These are phyloP conservation scores for Candolleomyces aberdarensis DNA, from an alignment of 768 basidiomycete genomes.

Conservation along the genomic window DNA sequence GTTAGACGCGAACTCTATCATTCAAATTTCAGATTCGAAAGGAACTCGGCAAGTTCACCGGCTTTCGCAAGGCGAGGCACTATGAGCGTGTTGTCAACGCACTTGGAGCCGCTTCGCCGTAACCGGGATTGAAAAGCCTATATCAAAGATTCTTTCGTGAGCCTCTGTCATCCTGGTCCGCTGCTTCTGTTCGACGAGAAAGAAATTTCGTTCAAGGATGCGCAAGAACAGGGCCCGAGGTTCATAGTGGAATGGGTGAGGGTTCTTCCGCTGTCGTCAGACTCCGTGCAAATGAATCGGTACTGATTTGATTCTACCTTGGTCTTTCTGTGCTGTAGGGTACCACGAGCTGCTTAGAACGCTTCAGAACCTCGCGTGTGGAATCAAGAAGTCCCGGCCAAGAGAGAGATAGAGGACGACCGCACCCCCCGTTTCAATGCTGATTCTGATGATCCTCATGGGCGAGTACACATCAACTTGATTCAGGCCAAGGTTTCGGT, in stretches of 20 bases:
- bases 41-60: slow-evolving; percentile 57
- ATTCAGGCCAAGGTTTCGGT: slow-evolving; percentile 94
- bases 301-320: slow-evolving; percentile 19
- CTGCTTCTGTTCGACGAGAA: slow-evolving; percentile 83
- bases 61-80: slow-evolving; percentile 82
- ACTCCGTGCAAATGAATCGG: too few species aligned
- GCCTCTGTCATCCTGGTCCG: slow-evolving; percentile 87
- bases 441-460: slow-evolving; percentile 73
- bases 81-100: too few species aligned
- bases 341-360: slow-evolving; percentile 74
- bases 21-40: slow-evolving; percentile 75
- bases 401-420: slow-evolving; percentile 69
- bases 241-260: slow-evolving; percentile 57
- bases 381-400: slow-evolving; percentile 77
- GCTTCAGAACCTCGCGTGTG: slow-evolving; percentile 89
- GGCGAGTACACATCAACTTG: slow-evolving; percentile 89
- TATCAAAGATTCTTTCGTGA: slow-evolving; percentile 85
- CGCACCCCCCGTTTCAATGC: slow-evolving; percentile 83
- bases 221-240: too few species aligned
- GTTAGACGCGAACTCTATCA: slow-evolving; percentile 9
- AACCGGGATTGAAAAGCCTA: slow-evolving; percentile 72
- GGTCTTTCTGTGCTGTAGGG: slow-evolving; percentile 43
- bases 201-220: slow-evolving; percentile 62
- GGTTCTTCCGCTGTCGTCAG: slow-evolving; percentile 42
- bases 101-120: slow-evolving; percentile 78